Base-by-base conservation (phyloP, 768 basidiomycete species). In the Lactifluus volemus region DNA sequence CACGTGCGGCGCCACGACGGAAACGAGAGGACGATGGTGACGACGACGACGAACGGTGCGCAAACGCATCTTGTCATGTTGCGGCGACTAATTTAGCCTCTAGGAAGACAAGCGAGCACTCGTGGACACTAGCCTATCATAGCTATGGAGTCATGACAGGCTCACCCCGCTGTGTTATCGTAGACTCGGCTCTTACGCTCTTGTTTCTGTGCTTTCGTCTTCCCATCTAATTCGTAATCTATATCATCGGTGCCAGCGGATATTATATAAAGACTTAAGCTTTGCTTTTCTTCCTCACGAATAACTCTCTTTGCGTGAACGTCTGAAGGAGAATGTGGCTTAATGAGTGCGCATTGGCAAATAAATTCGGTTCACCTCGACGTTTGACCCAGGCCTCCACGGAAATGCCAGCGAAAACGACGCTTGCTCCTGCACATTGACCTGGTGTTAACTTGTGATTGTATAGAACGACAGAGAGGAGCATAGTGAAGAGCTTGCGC, bases 401-500 rank as follows among this genome's bases (percentile, higher is more conserved):
- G 0, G 89, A 93, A 62, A 98, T 97, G 2, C 94, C 97, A n/a
- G 84, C 84, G 73, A 99, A 98, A 2, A 98, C 97, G 21, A 94
- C 83, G 2, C 74, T 86, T 0, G 95, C 85, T n/a, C 97, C 97
- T 4, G 82, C 68, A 96, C 96, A 98, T 72, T 98, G 97, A 2
- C 94, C 94, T 2, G 70, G 50, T 0, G 87, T 85, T 55, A 99
- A 77, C 64, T 77, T 82, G 73, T 98, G n/a, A 67, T 90, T 86
- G 70, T 97, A 98, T 0, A 98, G 81, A 30, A 95, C 71, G 7
- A 99, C 95, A 17, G 92, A 96, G 45, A 99, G 79, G 15, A 99
- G 78, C 95, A 99, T 99, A 9, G 97, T 98, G 73, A 97, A 94
- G 72, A 99, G 77, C 75, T 98, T 98, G 58, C 97, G 81, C 14